Base-by-base conservation (phyloP, 2,329 filamentous ascomycete genomes). In the Stagonosporopsis rhizophila region DNA sequence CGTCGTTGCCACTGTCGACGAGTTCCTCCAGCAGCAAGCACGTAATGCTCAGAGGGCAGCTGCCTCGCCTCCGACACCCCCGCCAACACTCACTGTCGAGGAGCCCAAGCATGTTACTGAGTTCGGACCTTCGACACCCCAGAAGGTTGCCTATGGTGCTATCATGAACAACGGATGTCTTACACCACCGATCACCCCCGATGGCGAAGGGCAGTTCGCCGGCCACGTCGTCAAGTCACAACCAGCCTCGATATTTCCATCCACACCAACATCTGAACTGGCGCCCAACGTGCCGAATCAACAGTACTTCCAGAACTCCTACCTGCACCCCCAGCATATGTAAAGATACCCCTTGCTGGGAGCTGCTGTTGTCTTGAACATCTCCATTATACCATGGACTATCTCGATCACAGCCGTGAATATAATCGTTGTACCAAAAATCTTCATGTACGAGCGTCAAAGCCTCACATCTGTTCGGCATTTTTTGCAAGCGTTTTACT, bases 141-240 rank as follows among this genome's bases (percentile, higher is more conserved):
- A 91, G 70, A 94, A 94, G 80, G 85, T 84, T 45, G 86, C 88
- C 58, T 87, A 87, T 62, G 81, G 84, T 47, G 79, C 85, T 48
- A 81, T 82, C 47, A 83, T 87, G 61, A 85, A 87, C 34, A 85
- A 91, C 64, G 91, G 91, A 55, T 92, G 92, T 76, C 84, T 93
- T 64, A 95, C 91, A 15, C 91, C 91, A 23, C 91, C 91, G 1
- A 94, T 95, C 72, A 95, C 91, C 0, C 91, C 91, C 4, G 91
- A 94, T 60, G 78, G 78, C 59, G 78, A 80, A 37, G 53, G 53
- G 15, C 72, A 74, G 40, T 75, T 72, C 42, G 53, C 53, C n/a
- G 70, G 64, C 17, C 65, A 72, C 34, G 64, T 70, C 42, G 66
- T 66, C 52, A 75, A 75, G 60, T 62, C 67, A 27, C 67, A 71